Evolutionary conservation across 306 rosid species (phyloP).

Genomic region (Fagus sylvatica): DNA sequence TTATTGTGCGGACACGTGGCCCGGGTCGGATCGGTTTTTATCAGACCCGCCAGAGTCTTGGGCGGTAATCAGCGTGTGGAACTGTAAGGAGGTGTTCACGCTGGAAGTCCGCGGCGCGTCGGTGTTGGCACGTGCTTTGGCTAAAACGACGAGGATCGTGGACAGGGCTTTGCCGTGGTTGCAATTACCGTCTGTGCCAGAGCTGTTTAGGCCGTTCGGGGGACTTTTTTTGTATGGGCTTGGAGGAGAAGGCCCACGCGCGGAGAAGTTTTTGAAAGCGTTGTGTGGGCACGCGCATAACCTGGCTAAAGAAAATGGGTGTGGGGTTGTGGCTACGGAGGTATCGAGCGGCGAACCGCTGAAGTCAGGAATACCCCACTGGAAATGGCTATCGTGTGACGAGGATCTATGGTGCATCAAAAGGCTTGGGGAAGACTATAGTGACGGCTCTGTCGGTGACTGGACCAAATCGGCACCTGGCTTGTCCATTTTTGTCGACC

Average conservation of each 20-base stretch:
- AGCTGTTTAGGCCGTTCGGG: conserved; percentile 79
- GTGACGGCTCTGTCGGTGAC: conserved; percentile 88
- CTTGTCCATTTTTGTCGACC: conserved; percentile 86
- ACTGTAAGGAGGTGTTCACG: conserved; percentile 72
- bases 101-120: conserved; percentile 81
- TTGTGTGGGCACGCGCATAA: conserved; percentile 74
- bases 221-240: conserved; percentile 73
- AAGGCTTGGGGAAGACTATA: conserved; percentile 75
- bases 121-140: conserved; percentile 44
- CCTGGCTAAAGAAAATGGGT: conserved; percentile 67
- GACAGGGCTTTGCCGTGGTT: conserved; percentile 83
- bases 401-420: conserved; percentile 92
- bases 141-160: conserved; percentile 61
- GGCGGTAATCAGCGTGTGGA: conserved; percentile 91
- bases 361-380: conserved; percentile 68
- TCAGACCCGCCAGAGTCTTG: conserved; percentile 73
- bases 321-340: conserved; percentile 81
- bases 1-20: conserved; percentile 35
- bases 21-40: conserved; percentile 61
- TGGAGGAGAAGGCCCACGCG: conserved; percentile 79
- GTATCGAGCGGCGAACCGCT: conserved; percentile 69
- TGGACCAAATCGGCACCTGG: conserved; percentile 89
- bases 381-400: conserved; percentile 76
- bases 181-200: conserved; percentile 73
- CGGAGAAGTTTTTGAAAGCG: conserved; percentile 53